Evolutionary conservation across 139 green algal genomes (phyloP), one percentile per base, ranked within the genome.

Genomic region (Deuterostichococcus epilithicus): DNA sequence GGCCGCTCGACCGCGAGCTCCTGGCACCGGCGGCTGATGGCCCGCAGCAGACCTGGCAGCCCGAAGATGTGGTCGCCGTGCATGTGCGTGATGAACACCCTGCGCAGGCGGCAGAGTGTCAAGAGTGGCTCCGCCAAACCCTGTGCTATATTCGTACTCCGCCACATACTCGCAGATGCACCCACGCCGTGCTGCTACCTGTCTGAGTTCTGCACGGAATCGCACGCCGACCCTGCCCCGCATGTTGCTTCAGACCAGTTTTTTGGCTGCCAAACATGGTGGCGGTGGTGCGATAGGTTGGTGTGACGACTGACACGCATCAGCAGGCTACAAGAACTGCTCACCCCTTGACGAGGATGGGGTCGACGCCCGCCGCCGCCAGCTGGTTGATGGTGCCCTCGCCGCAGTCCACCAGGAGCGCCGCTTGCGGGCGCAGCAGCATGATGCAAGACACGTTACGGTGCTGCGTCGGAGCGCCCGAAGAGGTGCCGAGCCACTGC

Each of bases 41-140:
- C 75, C 5, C 42, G 35, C 30, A 90, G 42, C 60, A 94, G 30
- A 32, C 87, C 89, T 0, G 86, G 81, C 33, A 98, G 79, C 18
- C 95, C 95, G 76, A 98, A 99, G 86, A 91, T 94, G 85, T 99
- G 95, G 86, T 99, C 95, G 26, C 95, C 95, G 81, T 99, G 95
- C 63, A 97, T 74, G 89, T 99, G 95, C 5, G 94, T 98, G 73
- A 99, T 89, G 73, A 95, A 94, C 52, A 98, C 87, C 22, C 78
- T 87, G 33, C 37, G 34, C 52, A 63, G 18, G n/a, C n/a, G n/a
- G n/a, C n/a, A n/a, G n/a, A n/a, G n/a, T n/a, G n/a, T n/a, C 71
- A 82, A 20, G 44, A 36, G 38, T 22, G 52, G 13, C n/a, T 47
- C 13, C 45, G 69, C 47, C 8, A 77, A 47, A 15, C 35, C 69